Base-by-base conservation (phyloP, 768 basidiomycete genomes). In the Serendipita sp. region DNA sequence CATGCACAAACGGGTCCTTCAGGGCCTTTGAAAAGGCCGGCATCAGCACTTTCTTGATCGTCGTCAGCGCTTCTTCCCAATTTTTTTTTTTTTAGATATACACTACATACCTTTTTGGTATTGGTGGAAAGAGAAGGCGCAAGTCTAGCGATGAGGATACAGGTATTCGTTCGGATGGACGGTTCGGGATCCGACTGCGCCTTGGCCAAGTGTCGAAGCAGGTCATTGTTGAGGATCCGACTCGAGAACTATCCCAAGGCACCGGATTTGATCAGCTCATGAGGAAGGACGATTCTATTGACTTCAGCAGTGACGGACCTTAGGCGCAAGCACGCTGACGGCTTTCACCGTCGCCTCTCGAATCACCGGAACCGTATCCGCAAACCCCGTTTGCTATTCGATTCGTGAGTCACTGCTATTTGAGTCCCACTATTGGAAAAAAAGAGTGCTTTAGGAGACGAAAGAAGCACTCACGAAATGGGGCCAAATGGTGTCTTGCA, bases 91-190 rank as follows among this genome's bases (percentile, higher is more conserved):
- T n/a, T n/a, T n/a, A n/a, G n/a, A n/a, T n/a, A n/a, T n/a, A n/a
- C n/a, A n/a, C n/a, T n/a, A n/a, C 20, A 5, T n/a, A 33, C 53
- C 2, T 58, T 58, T 58, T 93, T 91, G 2, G 95, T 96, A 68
- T 91, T 86, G 63, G 86, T 82, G 1, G 89, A 88, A 1, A 99
- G 75, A 1, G 82, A 79, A 0, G 90, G 90, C 0, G 89, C 93
- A 3, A 99, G 78, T 4, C 95, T 82, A 17, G 94, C 95, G 63
- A 99, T 83, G 2, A 98, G 81, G 67, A 99, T 97, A 69, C 92
- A 95, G 0, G 96, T 96, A 69, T 98, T 98, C 16, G 96, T 98
- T 50, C 96, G 82, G 67, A 98, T 97, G 3, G 93, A 94, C 2
- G 94, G 82, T 73, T 99, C 96, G 0, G 85, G 77, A 69, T 98